phyloP scores from a whole-genome alignment of 805 yeast genomes.

The Scheffersomyces amazonensis region DNA sequence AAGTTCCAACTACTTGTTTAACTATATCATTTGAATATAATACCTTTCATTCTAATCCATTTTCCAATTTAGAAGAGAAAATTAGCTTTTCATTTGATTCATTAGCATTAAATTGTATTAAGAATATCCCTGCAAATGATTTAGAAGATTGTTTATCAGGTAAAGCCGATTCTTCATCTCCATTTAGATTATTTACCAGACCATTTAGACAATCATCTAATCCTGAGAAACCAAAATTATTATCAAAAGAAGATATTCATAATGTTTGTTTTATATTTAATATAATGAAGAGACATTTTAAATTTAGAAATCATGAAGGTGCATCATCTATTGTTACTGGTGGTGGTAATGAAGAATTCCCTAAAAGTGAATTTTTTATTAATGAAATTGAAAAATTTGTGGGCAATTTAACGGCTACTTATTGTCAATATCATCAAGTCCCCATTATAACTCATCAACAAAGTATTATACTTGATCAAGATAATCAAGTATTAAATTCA shows the following conservation, averaged over 20 bases:
- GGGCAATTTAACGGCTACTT: conserved; percentile 21
- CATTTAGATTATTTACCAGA: conserved; percentile 18
- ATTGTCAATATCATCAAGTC: conserved; percentile 13
- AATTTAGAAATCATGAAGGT: conserved; percentile 26
- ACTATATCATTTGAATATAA: conserved; percentile 34
- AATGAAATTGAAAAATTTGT: conserved; percentile 24
- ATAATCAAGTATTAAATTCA: background rate
- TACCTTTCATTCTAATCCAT: conserved; percentile 32
- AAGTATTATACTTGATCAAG: conserved; percentile 8
- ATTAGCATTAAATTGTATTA: conserved; percentile 16
- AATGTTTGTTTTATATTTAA: conserved; percentile 29
- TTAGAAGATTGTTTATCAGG: conserved; percentile 31
- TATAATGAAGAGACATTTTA: conserved; percentile 29
- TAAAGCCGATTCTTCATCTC: conserved; percentile 12
- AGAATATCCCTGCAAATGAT: conserved; percentile 16
- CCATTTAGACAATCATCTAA: conserved; percentile 1
- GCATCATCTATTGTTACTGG: conserved; percentile 12
- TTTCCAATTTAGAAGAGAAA: conserved; percentile 17
- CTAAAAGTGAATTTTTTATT: conserved; percentile 18
- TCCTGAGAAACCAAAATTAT: background rate
- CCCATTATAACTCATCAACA: conserved; percentile 17
- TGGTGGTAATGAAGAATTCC: background rate
- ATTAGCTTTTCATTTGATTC: conserved; percentile 27
- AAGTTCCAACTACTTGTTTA: conserved; percentile 21
- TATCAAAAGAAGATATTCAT: conserved; percentile 25